phyloP scores from a whole-genome alignment of 306 rosid species.

The Vachellia pachyceras region DNA sequence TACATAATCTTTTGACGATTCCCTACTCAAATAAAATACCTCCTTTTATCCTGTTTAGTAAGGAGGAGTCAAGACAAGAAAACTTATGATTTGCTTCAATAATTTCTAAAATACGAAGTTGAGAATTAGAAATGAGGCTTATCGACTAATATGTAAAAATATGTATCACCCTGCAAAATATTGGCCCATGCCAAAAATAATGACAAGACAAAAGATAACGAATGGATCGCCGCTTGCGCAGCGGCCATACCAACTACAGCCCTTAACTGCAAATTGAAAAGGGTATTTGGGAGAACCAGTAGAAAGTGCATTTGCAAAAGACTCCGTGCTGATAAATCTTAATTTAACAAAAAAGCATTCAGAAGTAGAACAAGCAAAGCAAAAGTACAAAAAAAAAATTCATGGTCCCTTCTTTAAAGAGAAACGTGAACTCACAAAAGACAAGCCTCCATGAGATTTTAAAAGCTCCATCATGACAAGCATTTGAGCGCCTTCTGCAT shows the following conservation, averaged over 20 bases:
- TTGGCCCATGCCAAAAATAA: not conserved
- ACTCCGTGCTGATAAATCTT: not conserved
- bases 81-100: not conserved
- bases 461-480: slow-evolving; percentile 66
- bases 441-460: slow-evolving; percentile 77
- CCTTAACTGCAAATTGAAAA: slow-evolving; percentile 5
- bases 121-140: not conserved
- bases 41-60: not conserved
- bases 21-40: slow-evolving; percentile 12
- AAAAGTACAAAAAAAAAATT: not conserved
- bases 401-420: not conserved
- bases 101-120: not conserved
- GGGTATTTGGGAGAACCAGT: not conserved
- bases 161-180: not conserved
- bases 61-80: not conserved
- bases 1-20: not conserved
- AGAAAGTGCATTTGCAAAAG: not conserved
- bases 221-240: not conserved
- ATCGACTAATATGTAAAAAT: not conserved
- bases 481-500: slow-evolving; percentile 89
- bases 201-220: not conserved
- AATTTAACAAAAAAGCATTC: not conserved
- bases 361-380: not conserved
- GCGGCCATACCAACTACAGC: slow-evolving; percentile 1
- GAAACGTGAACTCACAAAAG: slow-evolving; percentile 62